Evolutionary conservation across 352 stramenopile species (phyloP), one percentile per base, ranked within the genome.

Genomic region (Pythium scleroteichum): DNA sequence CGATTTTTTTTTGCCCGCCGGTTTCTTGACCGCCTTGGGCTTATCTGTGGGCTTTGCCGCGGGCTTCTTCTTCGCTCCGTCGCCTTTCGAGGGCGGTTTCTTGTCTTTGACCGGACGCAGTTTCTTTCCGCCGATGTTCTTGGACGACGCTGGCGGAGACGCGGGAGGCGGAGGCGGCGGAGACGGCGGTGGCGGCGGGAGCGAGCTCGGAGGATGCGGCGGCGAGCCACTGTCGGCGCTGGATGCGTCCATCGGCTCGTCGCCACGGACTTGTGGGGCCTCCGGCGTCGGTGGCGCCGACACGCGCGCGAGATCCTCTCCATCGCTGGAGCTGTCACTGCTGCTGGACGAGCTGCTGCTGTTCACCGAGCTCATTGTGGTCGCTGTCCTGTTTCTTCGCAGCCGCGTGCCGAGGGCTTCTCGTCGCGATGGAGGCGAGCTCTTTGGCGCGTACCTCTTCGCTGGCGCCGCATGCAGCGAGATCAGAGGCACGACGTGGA

Each of bases 241-340:
- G 29, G 27, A 24, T 8, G 19, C 17, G 29, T 59, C 53, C 10
- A 45, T 45, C 39, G 10, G 17, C 39, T 45, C 9, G 39, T n/a
- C n/a, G n/a, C n/a, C n/a, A n/a, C n/a, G n/a, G 29, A 9, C 33
- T 19, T 14, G 33, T 33, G 2, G 19, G 3, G 54, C 16, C 19
- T 35, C 40, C 1, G 53, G 61, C 24, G 46, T 20, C 7, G 51
- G 71, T 3, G 66, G 65, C 16, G 62, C 49, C 19, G 69, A 66
- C 13, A 72, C 50, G 20, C 46, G 66, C 26, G 51, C 33, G 29
- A 61, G 70, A 32, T 72, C 45, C 27, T 75, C 44, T 23, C 78
- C 72, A 47, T 82, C 76, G 52, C 70, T 83, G 47, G 69, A 82
- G 48, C 68, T 84, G 48, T 54, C 64, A 44, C 70, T 73, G 55